Percentiles rank a stretch among this genome's conserved stretches.
Conservation (phyloP, 768 basidiomycete species). For the Daedalea quercina region DNA sequence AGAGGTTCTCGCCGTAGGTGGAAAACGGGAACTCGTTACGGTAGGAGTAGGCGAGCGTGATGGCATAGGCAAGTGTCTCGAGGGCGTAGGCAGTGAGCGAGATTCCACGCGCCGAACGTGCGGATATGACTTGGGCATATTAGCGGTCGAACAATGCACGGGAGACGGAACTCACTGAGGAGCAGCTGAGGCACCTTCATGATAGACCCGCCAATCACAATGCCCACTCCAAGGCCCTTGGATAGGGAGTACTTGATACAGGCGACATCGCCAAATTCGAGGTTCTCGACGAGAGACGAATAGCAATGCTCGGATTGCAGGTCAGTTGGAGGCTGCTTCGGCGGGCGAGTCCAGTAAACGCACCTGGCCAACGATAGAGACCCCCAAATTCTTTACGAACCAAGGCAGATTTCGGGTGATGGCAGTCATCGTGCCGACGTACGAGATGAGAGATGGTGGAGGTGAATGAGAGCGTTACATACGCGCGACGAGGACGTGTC, state of each 20-base stretch:
- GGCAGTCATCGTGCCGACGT: conserved; percentile 55
- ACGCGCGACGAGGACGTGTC: conserved; percentile 6
- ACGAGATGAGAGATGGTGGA: neutral
- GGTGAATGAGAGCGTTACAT: neutral
- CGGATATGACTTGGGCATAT: conserved; percentile 49
- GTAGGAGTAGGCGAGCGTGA: conserved; percentile 82
- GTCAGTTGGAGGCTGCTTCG: neutral
- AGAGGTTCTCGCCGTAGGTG: conserved; percentile 96
- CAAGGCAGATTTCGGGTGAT: conserved; percentile 83
- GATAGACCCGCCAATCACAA: conserved; percentile 87
- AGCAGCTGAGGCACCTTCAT: conserved; percentile 96
- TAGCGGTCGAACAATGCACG: neutral
- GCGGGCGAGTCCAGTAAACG: conserved; percentile 9
- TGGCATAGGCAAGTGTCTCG: conserved; percentile 87
- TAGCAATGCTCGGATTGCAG: conserved; percentile 72
- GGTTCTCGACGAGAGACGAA: conserved; percentile 78
- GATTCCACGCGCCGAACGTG: conserved; percentile 78
- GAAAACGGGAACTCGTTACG: conserved; percentile 89
- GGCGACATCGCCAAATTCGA: conserved; percentile 65
- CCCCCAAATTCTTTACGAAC: conserved; percentile 76
- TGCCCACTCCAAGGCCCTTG: conserved; percentile 87
- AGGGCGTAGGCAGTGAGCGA: conserved; percentile 83
- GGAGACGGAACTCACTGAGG: conserved; percentile 49
- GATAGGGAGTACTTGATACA: conserved; percentile 92
- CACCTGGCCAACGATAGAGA: conserved; percentile 78